A percentile compares a stretch with the other conserved stretches of the same genome.
Conservation (phyloP, 164 flowering plant genomes). For the Macadamia tetraphylla region DNA sequence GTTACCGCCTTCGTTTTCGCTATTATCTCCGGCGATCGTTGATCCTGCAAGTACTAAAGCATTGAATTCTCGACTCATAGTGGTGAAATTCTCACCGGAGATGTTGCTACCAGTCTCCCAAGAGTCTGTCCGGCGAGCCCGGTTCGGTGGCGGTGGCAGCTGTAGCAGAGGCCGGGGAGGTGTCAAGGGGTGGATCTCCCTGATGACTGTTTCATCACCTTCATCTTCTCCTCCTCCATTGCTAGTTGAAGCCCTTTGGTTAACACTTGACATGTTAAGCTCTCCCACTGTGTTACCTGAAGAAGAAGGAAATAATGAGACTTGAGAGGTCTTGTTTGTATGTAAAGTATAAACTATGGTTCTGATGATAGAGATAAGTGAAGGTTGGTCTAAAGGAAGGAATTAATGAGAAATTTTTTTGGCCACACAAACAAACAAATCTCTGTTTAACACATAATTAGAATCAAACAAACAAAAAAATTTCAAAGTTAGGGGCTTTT, state of each 20-base stretch:
- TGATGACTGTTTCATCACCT: not conserved
- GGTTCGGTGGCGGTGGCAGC: slow-evolving; percentile 9
- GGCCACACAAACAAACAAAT: too few species aligned
- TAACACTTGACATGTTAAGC: not conserved
- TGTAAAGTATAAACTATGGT: too few species aligned
- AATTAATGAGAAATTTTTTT: too few species aligned
- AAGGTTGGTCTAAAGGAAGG: not conserved
- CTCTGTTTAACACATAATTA: too few species aligned
- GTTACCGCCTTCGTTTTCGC: not conserved
- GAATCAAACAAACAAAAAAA: too few species aligned
- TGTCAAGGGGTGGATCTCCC: not conserved
- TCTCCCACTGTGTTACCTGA: not conserved
- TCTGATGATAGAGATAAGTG: not conserved
- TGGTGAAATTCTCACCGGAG: slow-evolving; percentile 42
- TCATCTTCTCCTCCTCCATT: not conserved
- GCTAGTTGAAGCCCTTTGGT: not conserved
- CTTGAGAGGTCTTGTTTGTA: too few species aligned
- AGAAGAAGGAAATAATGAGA: too few species aligned
- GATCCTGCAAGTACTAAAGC: slow-evolving; percentile 36
- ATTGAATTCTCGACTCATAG: slow-evolving; percentile 54
- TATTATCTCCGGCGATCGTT: not conserved
- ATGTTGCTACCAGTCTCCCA: slow-evolving; percentile 51
- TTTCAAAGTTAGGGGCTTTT: too few species aligned
- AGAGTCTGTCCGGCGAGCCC: slow-evolving; percentile 25
- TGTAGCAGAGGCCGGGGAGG: slow-evolving; percentile 23